Conservation (phyloP, 495 filamentous ascomycete genomes). For the Lasiosphaeria ovina region DNA sequence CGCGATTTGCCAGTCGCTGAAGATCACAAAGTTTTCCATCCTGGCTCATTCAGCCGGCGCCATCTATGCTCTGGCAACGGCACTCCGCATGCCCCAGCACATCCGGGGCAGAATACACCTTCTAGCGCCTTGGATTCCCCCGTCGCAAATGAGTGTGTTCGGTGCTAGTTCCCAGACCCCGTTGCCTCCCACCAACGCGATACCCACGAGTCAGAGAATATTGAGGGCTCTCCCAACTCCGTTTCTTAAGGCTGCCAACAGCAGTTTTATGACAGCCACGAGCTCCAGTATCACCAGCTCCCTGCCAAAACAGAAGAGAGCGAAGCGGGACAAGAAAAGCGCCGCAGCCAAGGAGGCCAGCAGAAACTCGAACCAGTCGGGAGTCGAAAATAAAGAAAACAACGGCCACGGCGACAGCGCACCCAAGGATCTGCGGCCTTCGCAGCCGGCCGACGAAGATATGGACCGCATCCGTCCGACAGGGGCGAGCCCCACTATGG, state of each 20-base stretch:
- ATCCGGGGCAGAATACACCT: constrained; percentile 94
- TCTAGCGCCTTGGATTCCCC: constrained; percentile 95
- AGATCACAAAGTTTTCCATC: constrained; percentile 95
- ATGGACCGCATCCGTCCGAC: constrained; percentile 38
- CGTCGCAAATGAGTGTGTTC: constrained; percentile 88
- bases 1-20: constrained; percentile 87
- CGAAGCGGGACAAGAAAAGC: constrained; percentile 58
- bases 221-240: constrained; percentile 88
- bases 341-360: constrained; percentile 24
- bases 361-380: constrained; percentile 35
- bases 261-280: constrained; percentile 88
- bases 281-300: constrained; percentile 85
- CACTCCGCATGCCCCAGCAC: constrained; percentile 91
- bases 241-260: constrained; percentile 90
- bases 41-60: constrained; percentile 97
- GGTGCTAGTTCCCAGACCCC: constrained; percentile 63
- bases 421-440: constrained; percentile 19
- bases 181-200: constrained; percentile 71
- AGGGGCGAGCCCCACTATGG: constrained; percentile 24
- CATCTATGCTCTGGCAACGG: constrained; percentile 95
- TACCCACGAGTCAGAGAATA: constrained; percentile 89
- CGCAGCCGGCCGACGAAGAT: constrained; percentile 33
- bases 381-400: constrained; percentile 46
- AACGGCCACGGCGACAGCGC: constrained; percentile 16
- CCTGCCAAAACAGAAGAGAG: constrained; percentile 56